A percentile compares a stretch with the other conserved stretches of the same genome.
Conservation (phyloP, 495 filamentous ascomycete species). For the Penicillium antarcticum region DNA sequence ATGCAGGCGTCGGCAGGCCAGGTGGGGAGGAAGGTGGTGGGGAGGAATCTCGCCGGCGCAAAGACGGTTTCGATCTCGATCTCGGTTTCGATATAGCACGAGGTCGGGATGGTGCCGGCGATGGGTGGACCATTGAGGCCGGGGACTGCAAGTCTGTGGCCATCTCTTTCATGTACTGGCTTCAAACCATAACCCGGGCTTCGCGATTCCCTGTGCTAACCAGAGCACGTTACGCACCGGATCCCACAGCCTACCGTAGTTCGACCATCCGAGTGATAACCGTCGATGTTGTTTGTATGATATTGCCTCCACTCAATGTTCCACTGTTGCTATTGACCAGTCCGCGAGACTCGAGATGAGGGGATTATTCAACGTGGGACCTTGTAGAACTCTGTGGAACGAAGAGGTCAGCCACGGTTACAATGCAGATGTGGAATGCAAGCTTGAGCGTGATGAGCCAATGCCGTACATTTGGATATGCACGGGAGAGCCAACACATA, state of each 20-base stretch:
- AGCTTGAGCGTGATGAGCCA: conserved; percentile 12
- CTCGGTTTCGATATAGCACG: conserved; percentile 40
- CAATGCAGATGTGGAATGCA: conserved; percentile 21
- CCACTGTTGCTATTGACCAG: background rate
- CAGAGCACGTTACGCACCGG: conserved; percentile 26
- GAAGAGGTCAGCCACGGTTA: conserved; percentile 25
- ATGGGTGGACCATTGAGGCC: conserved; percentile 31
- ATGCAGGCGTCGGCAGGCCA: conserved; percentile 45
- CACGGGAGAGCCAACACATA: conserved; percentile 9
- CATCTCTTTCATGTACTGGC: conserved; percentile 20
- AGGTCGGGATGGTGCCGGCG: conserved; percentile 66
- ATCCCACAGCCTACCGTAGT: conserved; percentile 18
- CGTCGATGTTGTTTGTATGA: background rate
- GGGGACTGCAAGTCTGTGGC: conserved; percentile 23
- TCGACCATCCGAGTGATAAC: conserved; percentile 16
- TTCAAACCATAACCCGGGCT: conserved; percentile 20
- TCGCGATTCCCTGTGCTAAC: conserved; percentile 23
- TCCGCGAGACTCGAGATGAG: background rate
- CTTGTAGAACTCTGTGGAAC: conserved; percentile 15
- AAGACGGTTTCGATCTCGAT: conserved; percentile 47
- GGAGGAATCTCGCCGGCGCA: conserved; percentile 56
- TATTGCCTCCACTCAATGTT: background rate
- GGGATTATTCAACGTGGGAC: conserved; percentile 8
- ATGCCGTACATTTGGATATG: conserved; percentile 15
- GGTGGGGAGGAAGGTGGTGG: conserved; percentile 64